Percentiles rank a stretch among this genome's conserved stretches.
Evolutionary conservation across 352 stramenopile genomes (phyloP).

Genomic region (Halophytophthora batemanensis): DNA sequence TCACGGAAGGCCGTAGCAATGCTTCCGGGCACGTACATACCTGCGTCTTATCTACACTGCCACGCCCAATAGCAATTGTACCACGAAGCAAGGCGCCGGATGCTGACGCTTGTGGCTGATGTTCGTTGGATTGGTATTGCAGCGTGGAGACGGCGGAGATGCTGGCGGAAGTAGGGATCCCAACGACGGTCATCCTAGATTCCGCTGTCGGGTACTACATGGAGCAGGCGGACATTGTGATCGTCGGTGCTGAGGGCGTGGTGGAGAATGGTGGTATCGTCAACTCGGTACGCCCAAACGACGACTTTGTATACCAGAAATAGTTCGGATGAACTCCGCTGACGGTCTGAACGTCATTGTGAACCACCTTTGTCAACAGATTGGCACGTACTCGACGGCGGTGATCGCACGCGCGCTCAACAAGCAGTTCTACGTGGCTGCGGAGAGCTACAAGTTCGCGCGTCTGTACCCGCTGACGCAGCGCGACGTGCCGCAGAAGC

Average conservation of each 20-base stretch:
- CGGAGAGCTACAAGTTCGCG: constrained; percentile 98
- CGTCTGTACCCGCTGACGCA: constrained; percentile 97
- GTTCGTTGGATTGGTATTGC: not conserved
- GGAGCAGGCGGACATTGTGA: constrained; percentile 94
- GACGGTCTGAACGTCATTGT: not conserved
- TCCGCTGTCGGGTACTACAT: constrained; percentile 95
- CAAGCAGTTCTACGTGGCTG: constrained; percentile 98
- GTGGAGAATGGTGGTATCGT: constrained; percentile 97
- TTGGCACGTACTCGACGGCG: constrained; percentile 95
- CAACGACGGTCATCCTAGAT: constrained; percentile 95
- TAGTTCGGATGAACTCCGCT: constrained; percentile 1
- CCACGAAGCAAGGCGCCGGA: not conserved
- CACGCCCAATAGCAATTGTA: not conserved
- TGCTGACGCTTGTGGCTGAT: constrained; percentile 4
- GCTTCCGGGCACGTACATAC: constrained; percentile 68
- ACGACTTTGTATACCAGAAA: not conserved
- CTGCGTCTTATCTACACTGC: not conserved
- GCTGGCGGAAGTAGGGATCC: constrained; percentile 88
- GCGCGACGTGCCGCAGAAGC: constrained; percentile 88
- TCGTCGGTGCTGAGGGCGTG: constrained; percentile 95
- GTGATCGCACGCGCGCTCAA: constrained; percentile 94
- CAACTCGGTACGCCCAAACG: constrained; percentile 93
- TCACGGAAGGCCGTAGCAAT: constrained; percentile 92
- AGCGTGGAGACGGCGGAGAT: constrained; percentile 72
- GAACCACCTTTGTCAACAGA: constrained; percentile 27